Base-by-base conservation (phyloP, 306 rosid species). In the Rosa rugosa region DNA sequence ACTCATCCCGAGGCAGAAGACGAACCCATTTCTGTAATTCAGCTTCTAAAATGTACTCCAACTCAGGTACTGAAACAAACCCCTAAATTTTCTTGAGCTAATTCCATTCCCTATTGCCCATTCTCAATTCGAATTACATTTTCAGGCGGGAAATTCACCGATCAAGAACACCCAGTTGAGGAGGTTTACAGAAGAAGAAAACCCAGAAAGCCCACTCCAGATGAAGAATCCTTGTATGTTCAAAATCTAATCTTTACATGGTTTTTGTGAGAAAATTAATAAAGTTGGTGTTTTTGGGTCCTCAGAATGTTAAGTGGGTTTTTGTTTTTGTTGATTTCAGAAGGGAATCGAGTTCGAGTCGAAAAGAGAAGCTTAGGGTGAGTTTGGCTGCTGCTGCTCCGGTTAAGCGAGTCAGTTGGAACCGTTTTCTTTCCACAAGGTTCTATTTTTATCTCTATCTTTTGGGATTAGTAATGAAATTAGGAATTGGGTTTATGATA, bases 401-500 rank as follows among this genome's bases (percentile, higher is more conserved):
- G 8, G 76, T 25, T 67, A 90, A 90, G 72, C 83, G 97, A 79
- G 86, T 90, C 71, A 92, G 98, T 85, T 95, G 99, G 98, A 93
- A 84, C 47, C 96, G 99, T 23, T 77, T 91, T 42, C 99, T 95
- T 56, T 95, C 98, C 34, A 85, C 91, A 81, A 92, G 99, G 99
- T 92, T 76, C 40, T n/a, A 4, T 22, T 12, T 80, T 18, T 56
- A 69, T 71, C 31, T 51, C 38, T 46, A 6, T 4, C 4, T 31
- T 34, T 34, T 45, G 20, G 5, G 27, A 68, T 42, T n/a, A 5
- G n/a, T 3, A 40, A 3, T 53, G 66, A 3, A 53, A 2, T 54
- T 54, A 3, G 22, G 8, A 56, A 3, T 57, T 25, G 25, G 18
- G 2, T 73, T 41, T 12, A 53, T 73, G 25, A 41, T 0, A 44